Conservation (phyloP, 2,329 filamentous ascomycete species). For the Ascochyta rabiei region DNA sequence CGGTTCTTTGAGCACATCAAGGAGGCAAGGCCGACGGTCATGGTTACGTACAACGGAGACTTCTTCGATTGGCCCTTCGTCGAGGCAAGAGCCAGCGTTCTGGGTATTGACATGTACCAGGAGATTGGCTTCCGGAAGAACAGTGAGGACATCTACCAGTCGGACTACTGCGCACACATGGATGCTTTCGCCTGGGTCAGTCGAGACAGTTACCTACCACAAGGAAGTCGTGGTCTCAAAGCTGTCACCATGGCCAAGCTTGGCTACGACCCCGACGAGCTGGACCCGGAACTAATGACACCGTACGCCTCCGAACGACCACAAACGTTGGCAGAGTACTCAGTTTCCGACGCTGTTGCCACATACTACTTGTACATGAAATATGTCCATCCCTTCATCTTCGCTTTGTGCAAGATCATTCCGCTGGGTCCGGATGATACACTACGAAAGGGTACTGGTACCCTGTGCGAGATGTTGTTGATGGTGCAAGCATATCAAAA, state of each 20-base stretch:
- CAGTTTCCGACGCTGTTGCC: slow-evolving; percentile 96
- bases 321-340: slow-evolving; percentile 95
- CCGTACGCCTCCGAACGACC: slow-evolving; percentile 85
- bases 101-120: slow-evolving; percentile 98
- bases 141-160: slow-evolving; percentile 94
- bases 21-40: slow-evolving; percentile 90
- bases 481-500: slow-evolving; percentile 98
- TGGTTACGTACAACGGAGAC: slow-evolving; percentile 99
- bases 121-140: slow-evolving; percentile 98
- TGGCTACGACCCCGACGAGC: slow-evolving; percentile 96
- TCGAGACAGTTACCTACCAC: slow-evolving; percentile 95
- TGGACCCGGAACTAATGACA: slow-evolving; percentile 97
- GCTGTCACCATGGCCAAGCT: slow-evolving; percentile 97
- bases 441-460: slow-evolving; percentile 93
- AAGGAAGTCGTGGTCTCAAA: slow-evolving; percentile 95
- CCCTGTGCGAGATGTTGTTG: slow-evolving; percentile 97
- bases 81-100: slow-evolving; percentile 87
- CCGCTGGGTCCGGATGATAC: slow-evolving; percentile 92
- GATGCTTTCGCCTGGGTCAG: slow-evolving; percentile 99
- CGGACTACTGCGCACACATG: slow-evolving; percentile 96
- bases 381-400: slow-evolving; percentile 99
- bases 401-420: slow-evolving; percentile 96
- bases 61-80: slow-evolving; percentile 99
- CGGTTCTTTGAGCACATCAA: slow-evolving; percentile 96
- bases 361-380: slow-evolving; percentile 99